Evolutionary conservation across 108 stramenopile genomes (phyloP).

Genomic region (Fistulifera solaris): DNA sequence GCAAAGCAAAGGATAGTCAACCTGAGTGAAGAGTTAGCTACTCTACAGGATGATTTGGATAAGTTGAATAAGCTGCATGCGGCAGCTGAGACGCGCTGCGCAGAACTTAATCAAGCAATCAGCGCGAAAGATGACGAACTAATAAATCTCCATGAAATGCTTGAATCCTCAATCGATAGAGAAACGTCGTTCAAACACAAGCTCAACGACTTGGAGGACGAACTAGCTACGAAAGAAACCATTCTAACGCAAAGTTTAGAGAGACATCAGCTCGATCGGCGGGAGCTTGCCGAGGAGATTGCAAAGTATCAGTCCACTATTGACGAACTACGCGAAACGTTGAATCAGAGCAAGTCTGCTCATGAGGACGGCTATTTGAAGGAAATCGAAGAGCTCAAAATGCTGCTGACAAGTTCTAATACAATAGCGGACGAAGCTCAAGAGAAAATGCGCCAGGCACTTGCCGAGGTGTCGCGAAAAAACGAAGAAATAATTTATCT

Average conservation of each 20-base stretch:
- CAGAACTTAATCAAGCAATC: not conserved
- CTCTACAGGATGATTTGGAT: not conserved
- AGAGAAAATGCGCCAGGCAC: conserved; percentile 14
- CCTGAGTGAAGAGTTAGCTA: not conserved
- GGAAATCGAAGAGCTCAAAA: conserved; percentile 48
- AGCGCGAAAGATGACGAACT: conserved; percentile 1
- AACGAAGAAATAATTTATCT: conserved; percentile 7
- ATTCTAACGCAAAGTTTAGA: not conserved
- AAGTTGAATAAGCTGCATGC: not conserved
- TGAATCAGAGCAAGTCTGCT: not conserved
- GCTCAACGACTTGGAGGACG: conserved; percentile 4
- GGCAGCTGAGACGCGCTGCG: not conserved
- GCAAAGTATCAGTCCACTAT: not conserved
- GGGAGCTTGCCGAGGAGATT: not conserved
- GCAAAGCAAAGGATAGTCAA: not conserved
- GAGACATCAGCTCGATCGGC: not conserved
- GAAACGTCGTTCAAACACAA: not conserved
- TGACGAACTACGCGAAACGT: not conserved
- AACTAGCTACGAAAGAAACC: conserved; percentile 1
- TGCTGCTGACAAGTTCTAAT: conserved; percentile 46
- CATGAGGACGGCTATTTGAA: not conserved
- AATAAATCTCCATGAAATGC: conserved; percentile 5
- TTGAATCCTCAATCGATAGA: not conserved
- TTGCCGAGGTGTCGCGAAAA: conserved; percentile 18
- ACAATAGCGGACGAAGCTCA: conserved; percentile 54